A percentile compares a stretch with the other conserved stretches of the same genome.
Conservation (phyloP, 2,329 filamentous ascomycete genomes). For the Botrytis elliptica region DNA sequence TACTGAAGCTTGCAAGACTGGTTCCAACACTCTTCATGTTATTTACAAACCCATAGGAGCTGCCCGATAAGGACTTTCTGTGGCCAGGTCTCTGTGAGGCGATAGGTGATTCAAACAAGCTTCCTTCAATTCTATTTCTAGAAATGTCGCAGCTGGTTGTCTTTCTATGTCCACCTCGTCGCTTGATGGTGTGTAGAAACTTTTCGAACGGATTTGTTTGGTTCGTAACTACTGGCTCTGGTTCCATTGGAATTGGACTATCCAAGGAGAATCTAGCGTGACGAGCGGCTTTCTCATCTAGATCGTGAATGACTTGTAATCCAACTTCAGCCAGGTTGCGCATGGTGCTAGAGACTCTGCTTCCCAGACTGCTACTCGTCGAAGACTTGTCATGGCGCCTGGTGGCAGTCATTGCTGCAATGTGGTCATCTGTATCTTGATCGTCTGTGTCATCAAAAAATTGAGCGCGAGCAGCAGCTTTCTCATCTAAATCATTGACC, state of each 20-base stretch:
- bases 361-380: slow-evolving; percentile 32
- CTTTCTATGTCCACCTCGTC: slow-evolving; percentile 49
- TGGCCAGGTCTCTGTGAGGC: slow-evolving; percentile 43
- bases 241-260: slow-evolving; percentile 22
- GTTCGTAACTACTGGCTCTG: slow-evolving; percentile 21
- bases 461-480: slow-evolving; percentile 12
- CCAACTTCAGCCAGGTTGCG: slow-evolving; percentile 46
- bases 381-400: slow-evolving; percentile 28
- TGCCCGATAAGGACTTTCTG: slow-evolving; percentile 65
- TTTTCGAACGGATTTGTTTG: slow-evolving; percentile 57
- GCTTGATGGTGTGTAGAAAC: slow-evolving; percentile 70
- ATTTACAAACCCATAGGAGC: slow-evolving; percentile 77
- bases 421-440: neutral
- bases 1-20: slow-evolving; percentile 71
- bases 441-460: neutral
- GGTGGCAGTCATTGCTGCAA: neutral
- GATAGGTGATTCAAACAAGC: slow-evolving; percentile 40
- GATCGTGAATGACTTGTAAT: slow-evolving; percentile 37
- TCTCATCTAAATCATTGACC: slow-evolving; percentile 9
- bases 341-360: slow-evolving; percentile 42
- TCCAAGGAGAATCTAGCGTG: slow-evolving; percentile 33
- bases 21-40: slow-evolving; percentile 78
- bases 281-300: slow-evolving; percentile 21
- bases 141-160: slow-evolving; percentile 40
- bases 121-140: slow-evolving; percentile 23